Evolutionary conservation across 2,329 filamentous ascomycete genomes (phyloP).

Genomic region (Geosmithia morbida): DNA sequence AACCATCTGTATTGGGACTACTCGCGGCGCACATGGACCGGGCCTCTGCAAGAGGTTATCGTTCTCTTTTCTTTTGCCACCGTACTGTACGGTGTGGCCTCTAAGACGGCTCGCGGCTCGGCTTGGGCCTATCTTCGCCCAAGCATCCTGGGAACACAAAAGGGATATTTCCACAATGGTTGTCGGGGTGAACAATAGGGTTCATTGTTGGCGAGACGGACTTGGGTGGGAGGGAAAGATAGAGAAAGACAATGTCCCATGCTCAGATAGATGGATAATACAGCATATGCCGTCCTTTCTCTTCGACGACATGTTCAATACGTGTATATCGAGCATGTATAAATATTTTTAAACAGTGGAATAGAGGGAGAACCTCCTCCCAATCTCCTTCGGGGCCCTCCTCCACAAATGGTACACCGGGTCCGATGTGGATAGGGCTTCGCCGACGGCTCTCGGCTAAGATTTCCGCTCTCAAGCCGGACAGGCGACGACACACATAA

Average conservation of each 20-base stretch:
- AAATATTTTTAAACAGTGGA: neutral
- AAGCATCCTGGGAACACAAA: no score
- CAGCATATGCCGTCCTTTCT: no score
- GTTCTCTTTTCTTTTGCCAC: neutral
- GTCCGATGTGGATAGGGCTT: neutral
- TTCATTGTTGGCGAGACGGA: no score
- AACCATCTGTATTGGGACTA: neutral
- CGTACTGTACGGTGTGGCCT: neutral
- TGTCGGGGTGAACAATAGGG: no score
- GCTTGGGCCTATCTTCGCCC: neutral
- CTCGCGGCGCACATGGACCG: neutral
- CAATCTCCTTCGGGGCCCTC: neutral
- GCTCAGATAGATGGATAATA: no score
- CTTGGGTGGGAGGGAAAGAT: no score
- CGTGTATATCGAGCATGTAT: neutral
- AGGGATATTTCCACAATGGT: no score
- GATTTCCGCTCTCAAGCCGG: neutral
- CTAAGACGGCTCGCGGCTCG: neutral
- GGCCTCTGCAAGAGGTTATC: neutral
- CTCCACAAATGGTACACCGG: neutral
- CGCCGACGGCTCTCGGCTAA: neutral
- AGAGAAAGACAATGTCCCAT: no score
- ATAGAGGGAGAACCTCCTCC: neutral
- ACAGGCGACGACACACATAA: neutral
- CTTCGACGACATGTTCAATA: neutral